These are phyloP conservation scores for Coleophoma crateriformis DNA, from an alignment of 2,329 filamentous ascomycete species.

Conservation along the genomic window DNA sequence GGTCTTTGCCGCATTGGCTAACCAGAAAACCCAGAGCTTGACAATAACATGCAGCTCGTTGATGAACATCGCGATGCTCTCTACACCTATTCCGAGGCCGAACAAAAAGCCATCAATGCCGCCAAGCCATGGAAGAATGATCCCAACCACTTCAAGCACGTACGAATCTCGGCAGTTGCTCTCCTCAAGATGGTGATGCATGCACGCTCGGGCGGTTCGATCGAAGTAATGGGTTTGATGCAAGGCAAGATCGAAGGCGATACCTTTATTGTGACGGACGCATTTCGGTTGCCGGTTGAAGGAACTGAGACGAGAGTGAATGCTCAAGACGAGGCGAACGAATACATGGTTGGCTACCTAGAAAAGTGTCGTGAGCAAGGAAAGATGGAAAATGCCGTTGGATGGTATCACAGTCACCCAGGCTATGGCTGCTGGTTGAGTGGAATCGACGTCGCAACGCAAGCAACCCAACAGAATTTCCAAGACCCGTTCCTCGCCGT, in stretches of 20 bases:
- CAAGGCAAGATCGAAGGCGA: conserved; percentile 85
- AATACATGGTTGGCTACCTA: conserved; percentile 90
- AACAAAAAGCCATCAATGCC: conserved; percentile 60
- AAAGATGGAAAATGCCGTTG: conserved; percentile 85
- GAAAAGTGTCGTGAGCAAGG: conserved; percentile 69
- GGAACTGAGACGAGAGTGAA: conserved; percentile 98
- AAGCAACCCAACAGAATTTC: conserved; percentile 78
- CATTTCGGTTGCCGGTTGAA: conserved; percentile 89
- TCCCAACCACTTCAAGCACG: conserved; percentile 84
- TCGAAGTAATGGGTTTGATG: conserved; percentile 99
- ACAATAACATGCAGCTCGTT: conserved; percentile 78
- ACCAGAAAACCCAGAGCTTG: conserved; percentile 58
- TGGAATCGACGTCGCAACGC: conserved; percentile 90
- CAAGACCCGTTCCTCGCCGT: conserved; percentile 91
- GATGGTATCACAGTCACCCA: conserved; percentile 97
- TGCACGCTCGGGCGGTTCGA: conserved; percentile 83
- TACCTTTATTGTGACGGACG: conserved; percentile 87
- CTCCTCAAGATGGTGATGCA: conserved; percentile 99
- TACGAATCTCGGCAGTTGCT: conserved; percentile 89
- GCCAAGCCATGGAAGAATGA: conserved; percentile 72
- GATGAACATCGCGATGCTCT: conserved; percentile 86
- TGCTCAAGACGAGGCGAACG: conserved; percentile 90
- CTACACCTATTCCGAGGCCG: conserved; percentile 70
- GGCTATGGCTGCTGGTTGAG: conserved; percentile 98
- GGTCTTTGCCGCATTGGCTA: conserved; percentile 7